Evolutionary conservation across 73 alveolate genomes (phyloP).

Genomic region (Tetrahymena thermophila): DNA sequence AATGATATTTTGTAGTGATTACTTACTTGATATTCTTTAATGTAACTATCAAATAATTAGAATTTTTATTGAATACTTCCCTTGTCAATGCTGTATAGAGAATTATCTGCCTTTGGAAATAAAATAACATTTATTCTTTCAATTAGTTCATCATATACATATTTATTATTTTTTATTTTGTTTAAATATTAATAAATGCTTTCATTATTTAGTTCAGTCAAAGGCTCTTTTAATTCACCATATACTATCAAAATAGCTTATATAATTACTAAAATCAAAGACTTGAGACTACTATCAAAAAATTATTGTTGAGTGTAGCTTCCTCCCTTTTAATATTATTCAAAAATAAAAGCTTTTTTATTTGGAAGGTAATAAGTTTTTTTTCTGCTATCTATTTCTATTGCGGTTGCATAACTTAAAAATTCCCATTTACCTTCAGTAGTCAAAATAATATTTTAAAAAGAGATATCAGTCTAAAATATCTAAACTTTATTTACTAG

Average conservation of each 20-base stretch:
- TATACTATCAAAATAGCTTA: not conserved
- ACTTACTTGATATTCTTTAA: not conserved
- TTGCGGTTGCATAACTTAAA: not conserved
- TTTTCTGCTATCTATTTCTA: not conserved
- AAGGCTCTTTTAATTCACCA: not conserved
- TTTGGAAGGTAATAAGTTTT: not conserved
- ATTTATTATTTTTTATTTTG: not conserved
- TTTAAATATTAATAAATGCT: too few species aligned
- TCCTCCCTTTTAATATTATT: not conserved
- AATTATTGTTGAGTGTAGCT: not conserved
- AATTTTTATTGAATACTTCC: not conserved
- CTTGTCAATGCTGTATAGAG: not conserved
- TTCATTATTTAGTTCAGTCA: too few species aligned
- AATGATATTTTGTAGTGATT: not conserved
- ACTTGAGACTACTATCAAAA: not conserved
- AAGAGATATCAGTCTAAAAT: not conserved
- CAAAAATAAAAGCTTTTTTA: not conserved
- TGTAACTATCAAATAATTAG: not conserved
- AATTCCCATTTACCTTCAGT: not conserved
- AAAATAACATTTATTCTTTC: not conserved
- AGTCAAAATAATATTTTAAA: not conserved
- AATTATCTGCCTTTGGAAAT: not conserved
- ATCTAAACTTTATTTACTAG: not conserved
- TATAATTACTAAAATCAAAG: not conserved
- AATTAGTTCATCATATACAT: not conserved